phyloP scores from a whole-genome alignment of 1,284 basidiomycete species.

The Moesziomyces aphidis region DNA sequence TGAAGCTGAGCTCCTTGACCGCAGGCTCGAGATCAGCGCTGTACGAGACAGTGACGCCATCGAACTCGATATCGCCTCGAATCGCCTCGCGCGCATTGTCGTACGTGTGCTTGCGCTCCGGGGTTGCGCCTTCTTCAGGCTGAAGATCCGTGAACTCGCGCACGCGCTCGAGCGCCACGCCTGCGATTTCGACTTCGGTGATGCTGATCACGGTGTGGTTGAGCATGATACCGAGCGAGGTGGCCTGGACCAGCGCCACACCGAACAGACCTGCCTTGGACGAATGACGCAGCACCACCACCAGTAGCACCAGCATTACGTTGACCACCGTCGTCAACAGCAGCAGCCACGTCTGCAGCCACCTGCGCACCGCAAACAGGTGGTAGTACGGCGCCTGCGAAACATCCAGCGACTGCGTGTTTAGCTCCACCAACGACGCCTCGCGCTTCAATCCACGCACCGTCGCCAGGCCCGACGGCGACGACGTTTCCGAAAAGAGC shows the following conservation, averaged over 20 bases:
- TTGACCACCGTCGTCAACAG: constrained; percentile 43
- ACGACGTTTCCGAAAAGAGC: constrained; percentile 47
- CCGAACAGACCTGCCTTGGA: constrained; percentile 58
- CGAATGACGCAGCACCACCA: constrained; percentile 48
- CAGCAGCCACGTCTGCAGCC: constrained; percentile 57
- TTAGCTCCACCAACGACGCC: constrained; percentile 33
- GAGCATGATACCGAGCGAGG: constrained; percentile 35
- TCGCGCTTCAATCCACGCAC: constrained; percentile 48
- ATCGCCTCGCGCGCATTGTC: constrained; percentile 1
- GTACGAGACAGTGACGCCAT: constrained; percentile 45
- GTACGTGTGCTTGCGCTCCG: constrained; percentile 7
- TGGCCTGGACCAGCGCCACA: constrained; percentile 65
- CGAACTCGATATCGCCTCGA: constrained; percentile 39
- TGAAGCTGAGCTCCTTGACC: constrained; percentile 48
- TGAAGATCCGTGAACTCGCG: constrained; percentile 59
- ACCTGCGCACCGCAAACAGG: constrained; percentile 49
- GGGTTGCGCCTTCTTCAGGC: constrained; percentile 30
- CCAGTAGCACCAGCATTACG: constrained; percentile 43
- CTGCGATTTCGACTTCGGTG: constrained; percentile 67
- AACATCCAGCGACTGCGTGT: constrained; percentile 32
- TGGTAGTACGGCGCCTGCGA: constrained; percentile 52
- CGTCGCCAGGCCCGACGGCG: constrained; percentile 48
- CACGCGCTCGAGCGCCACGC: constrained; percentile 67
- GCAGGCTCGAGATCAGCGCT: constrained; percentile 39
- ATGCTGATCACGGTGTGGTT: constrained; percentile 55